Evolutionary conservation across 2,329 filamentous ascomycete genomes (phyloP).

Genomic region (Pseudocercospora cruenta): DNA sequence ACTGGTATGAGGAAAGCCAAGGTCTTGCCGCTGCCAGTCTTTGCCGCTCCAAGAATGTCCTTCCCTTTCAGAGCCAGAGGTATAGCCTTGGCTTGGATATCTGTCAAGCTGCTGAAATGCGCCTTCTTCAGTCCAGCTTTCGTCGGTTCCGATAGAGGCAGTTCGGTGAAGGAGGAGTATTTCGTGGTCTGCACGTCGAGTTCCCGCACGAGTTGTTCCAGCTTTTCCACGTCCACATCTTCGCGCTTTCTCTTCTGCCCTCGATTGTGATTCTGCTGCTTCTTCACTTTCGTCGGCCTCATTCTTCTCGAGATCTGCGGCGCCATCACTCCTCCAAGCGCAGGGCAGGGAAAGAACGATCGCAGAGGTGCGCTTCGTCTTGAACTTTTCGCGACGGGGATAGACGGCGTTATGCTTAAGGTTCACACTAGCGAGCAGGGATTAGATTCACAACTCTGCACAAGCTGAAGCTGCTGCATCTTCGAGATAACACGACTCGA

Average conservation of each 20-base stretch:
- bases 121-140: constrained; percentile 77
- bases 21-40: constrained; percentile 94
- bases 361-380: neutral
- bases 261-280: constrained; percentile 46
- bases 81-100: constrained; percentile 89
- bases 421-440: neutral
- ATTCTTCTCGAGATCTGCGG: constrained; percentile 47
- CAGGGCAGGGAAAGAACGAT: neutral
- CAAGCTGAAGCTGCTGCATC: neutral
- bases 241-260: constrained; percentile 32
- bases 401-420: neutral
- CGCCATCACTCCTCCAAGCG: constrained; percentile 23
- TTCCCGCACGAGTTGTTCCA: constrained; percentile 46
- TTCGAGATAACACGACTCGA: neutral
- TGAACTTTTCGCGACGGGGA: constrained; percentile 3
- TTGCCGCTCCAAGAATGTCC: constrained; percentile 92
- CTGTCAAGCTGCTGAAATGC: constrained; percentile 87
- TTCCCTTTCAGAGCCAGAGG: constrained; percentile 80
- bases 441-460: neutral
- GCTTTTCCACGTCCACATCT: constrained; percentile 29
- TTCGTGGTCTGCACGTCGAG: constrained; percentile 61
- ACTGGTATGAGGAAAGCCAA: constrained; percentile 90
- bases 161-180: constrained; percentile 73
- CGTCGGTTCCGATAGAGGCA: constrained; percentile 84
- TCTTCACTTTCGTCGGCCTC: constrained; percentile 57